Base-by-base conservation (phyloP, 2,329 filamentous ascomycete genomes). In the Pseudocercospora pini-densiflorae region DNA sequence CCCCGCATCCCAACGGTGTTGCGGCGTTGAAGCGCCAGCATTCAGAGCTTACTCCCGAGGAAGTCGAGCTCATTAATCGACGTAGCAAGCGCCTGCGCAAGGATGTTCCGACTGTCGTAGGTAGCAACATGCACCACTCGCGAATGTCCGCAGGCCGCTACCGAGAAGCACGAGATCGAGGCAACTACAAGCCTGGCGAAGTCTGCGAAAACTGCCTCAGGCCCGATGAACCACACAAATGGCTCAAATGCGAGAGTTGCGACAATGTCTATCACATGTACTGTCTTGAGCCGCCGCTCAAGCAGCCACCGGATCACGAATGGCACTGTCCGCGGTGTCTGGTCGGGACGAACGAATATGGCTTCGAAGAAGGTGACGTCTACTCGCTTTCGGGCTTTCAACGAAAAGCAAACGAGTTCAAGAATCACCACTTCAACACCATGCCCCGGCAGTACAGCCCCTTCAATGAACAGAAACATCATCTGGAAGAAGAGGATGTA, bases 251-350 rank as follows among this genome's bases (percentile, higher is more conserved):
- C 78, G 95, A 98, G 76, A 93, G 92, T 64, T 99, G 95, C 80
- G 94, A 98, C 68, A 87, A 92, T 74, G 90, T 91, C 2, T 98
- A 90, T 75, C 95, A 99, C 77, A 92, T 90, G 73, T 86, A 89
- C 66, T 99, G 95, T 75, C 86, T 98, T 21, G 95, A 99, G 70
- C 94, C 94, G 36, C 92, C 92, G 1, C 82, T 97, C 51, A 91
- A 90, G 72, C 88, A 91, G 70, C 88, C 90, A 69, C 93, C 93
- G 0, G 91, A 95, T 24, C 86, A 89, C 61, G 95, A 98, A 75
- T 99, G 95, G 95, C 94, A 98, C 77, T 99, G 95, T 72, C 91
- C 95, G 0, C 89, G 93, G 75, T 99, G 95, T 77, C 87, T 99
- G 27, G 95, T 99, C 24, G 95, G 95, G 55, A 97, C 97, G 64